Base-by-base conservation (phyloP, 192 early-diverging fungal species). In the Nowakowskiella sp. region DNA sequence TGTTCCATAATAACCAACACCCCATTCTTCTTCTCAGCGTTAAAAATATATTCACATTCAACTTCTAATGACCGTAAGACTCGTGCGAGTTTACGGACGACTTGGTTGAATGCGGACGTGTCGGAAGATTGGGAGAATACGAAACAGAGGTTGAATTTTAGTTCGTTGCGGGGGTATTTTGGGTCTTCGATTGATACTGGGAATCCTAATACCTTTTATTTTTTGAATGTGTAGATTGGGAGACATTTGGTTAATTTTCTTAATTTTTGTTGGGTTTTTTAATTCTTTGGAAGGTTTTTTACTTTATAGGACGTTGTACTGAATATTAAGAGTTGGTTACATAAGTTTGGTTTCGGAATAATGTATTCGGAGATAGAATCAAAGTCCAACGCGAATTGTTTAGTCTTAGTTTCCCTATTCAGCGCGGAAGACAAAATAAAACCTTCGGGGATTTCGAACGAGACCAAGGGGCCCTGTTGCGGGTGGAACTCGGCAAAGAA, bases 121-220 rank as follows among this genome's bases (percentile, higher is more conserved):
- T 91, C 83, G 0, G 86, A 89, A 19, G 32, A 59, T 33, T 77
- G 80, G 45, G 91, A 88, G 75, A 98, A 96, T 8, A 91, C 86
- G 80, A 98, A 95, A 49, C 88, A 86, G 42, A 94, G 72, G 66
- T 98, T 98, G 71, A 93, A 98, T 24, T 91, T 75, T 44, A 94
- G 71, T 26, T 77, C 82, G 65, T 92, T 94, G 21, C 95, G 72
- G 45, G 70, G 65, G 53, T 91, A 88, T 39, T 80, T 69, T 42
- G 71, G 44, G 49, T 86, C 75, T 24, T 77, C 64, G n/a, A 94
- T 81, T 25, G 62, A 56, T 5, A 94, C 82, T 3, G 89, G 91
- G 47, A 65, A 74, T 3, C 85, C 55, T 21, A 51, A 13, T 13
- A 39, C 19, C 36, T 39, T n/a, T n/a, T n/a, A n/a, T n/a, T n/a